Conservation (phyloP, 768 basidiomycete genomes). For the Fibroporia radiculosa region DNA sequence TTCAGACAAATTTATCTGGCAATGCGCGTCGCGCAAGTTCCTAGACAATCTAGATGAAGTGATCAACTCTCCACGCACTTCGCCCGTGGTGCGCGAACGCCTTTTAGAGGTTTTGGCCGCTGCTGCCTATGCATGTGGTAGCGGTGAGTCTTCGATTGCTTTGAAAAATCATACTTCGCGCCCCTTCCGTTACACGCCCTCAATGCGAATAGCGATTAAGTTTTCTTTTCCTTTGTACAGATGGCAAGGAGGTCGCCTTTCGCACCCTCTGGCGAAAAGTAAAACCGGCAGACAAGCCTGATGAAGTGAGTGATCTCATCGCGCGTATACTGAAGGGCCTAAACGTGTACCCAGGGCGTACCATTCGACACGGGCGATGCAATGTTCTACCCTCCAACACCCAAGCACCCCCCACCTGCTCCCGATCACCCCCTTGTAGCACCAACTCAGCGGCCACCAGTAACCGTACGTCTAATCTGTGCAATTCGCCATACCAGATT, state of each 20-base stretch:
- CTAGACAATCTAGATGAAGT: conserved; percentile 73
- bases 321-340: neutral
- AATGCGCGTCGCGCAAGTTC: conserved; percentile 71
- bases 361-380: conserved; percentile 74
- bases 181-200: too few species aligned
- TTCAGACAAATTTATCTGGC: conserved; percentile 59
- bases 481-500: neutral
- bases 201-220: too few species aligned
- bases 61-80: conserved; percentile 50
- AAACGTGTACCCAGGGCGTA: conserved; percentile 44
- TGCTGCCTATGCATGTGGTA: conserved; percentile 58
- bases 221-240: neutral
- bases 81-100: conserved; percentile 75
- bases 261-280: conserved; percentile 73
- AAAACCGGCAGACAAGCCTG: conserved; percentile 74
- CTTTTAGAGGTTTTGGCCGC: conserved; percentile 77
- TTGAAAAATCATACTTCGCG: neutral
- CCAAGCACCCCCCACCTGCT: conserved; percentile 14
- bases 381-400: conserved; percentile 65
- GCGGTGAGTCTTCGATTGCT: conserved; percentile 2
- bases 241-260: conserved; percentile 42
- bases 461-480: conserved; percentile 11
- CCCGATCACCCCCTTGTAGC: neutral
- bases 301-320: conserved; percentile 41
- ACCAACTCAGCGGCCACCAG: neutral